Evolutionary conservation across 2,329 filamentous ascomycete species (phyloP), one percentile per base, ranked within the genome.

Genomic region (Nothophaeocryptopus gaeumannii): DNA sequence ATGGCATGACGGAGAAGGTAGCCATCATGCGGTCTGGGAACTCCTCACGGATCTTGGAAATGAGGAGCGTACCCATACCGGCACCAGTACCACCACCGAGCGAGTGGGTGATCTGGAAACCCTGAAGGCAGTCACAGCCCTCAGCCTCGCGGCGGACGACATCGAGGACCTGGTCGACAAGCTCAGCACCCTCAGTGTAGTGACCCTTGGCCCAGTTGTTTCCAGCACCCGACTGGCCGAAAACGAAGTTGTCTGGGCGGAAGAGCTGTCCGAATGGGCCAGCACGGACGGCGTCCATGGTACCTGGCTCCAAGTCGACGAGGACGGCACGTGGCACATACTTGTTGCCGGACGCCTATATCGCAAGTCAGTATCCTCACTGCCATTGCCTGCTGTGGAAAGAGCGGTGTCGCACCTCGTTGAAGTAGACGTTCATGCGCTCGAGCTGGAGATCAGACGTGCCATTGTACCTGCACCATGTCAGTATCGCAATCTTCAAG

Each of bases 121-220:
- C 93, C 81, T 99, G 93, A 60, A 99, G 91, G 84, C 89, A 96
- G 83, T 99, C 93, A 73, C 93, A 97, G 74, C 88, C 89, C 80
- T 99, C 93, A 64, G 93, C 92, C 83, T 99, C 93, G 69, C 93
- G 92, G 73, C 93, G 93, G 72, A 99, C 92, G 63, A 99, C 93
- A 73, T 97, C 93, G 66, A 99, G 85, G 65, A 99, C 93, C 71
- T 96, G 83, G 81, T 99, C 93, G 65, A 99, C 93, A 59, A 97
- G 84, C 81, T 99, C 93, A 65, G 93, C 93, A 84, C 93, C 93
- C 81, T 99, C 93, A 62, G 93, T 99, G 84, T 99, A 99, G 76
- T 99, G 93, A 79, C 93, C 93, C 86, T 97, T 99, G 77, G 93
- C 93, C 93, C 93, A 99, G 86, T 97, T 97, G 89, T 99, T 99